Evolutionary conservation across 2,329 filamentous ascomycete species (phyloP), one percentile per base, ranked within the genome.

Genomic region (Aspergillus costaricaensis): DNA sequence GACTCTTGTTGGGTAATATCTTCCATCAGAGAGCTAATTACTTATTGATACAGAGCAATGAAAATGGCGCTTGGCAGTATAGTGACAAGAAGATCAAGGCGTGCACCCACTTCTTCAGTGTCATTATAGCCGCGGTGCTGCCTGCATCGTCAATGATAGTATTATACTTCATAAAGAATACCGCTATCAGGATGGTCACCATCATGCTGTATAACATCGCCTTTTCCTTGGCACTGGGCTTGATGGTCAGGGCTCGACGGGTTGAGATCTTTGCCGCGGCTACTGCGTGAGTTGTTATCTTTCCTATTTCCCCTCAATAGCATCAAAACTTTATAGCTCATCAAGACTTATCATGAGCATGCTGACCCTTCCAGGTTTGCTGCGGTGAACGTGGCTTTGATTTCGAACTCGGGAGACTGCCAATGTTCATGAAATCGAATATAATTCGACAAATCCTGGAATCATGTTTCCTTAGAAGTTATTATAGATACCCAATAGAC

Each of bases 111-210:
- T 4, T 43, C 3, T 9, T 43, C 14, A 55, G 50, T 27, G 53
- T 49, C 12, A 2, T 49, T 12, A 21, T 54, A 3, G 43, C 57
- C 1, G 57, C 50, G 4, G 14, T 55, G 5, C 32, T 59, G 10
- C 57, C 57, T 19, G 57, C 57, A 21, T 59, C 57, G 1, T 43
- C 57, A 1, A 59, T 59, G 50, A 55, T 59, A 2, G 57, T 41
- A 0, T 21, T 59, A 14, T 55, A 55, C 23, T 59, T 43, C 3
- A 36, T 59, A 1, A 39, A 50, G 19, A 5, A 21, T 10, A 59
- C 30, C 0, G 21, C 48, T 19, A 36, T 43, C 41, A 41, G 43
- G 6, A 47, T 59, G 39, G 19, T 59, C 21, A 36, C 48, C 1
- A 55, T 59, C 19, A 55, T 59, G 17, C 23, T 55, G 3, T 59